Base-by-base conservation (phyloP, 148 eudicot species). In the Silene conica region DNA sequence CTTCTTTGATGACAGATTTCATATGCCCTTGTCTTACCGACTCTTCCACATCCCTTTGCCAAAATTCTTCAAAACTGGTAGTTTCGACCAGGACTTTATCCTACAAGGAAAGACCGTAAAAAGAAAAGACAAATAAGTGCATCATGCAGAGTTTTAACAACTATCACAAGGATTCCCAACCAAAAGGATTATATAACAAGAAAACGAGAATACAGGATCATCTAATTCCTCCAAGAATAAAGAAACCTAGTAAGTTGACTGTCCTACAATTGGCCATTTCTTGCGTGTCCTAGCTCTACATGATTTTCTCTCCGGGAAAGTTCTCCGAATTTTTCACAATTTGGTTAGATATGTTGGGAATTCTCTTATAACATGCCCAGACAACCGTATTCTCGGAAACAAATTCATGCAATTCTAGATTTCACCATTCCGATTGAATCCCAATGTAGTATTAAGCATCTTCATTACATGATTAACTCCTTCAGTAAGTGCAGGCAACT, bases 11-110 rank as follows among this genome's bases (percentile, higher is more conserved):
- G 79, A 91, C 92, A 2, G 97, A 89, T 72, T 79, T 82, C 58
- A 76, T 46, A 50, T 72, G 80, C 19, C 87, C 85, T 58, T 89
- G 98, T 48, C 96, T 87, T 56, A 92, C 79, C 0, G 97, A 88
- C 77, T 94, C 98, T 75, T 91, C 98, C 34, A 94, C 97, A 76
- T 91, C 82, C 78, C 97, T 86, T n/a, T 88, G 92, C 97, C 96
- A 94, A 67, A 86, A 78, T 75, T 87, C 87, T 88, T 89, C 88
- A 80, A 94, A 94, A 58, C 70, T 76, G 21, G 72, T 78, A 19
- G 68, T 80, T 69, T 85, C 79, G 67, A 80, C 80, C 63, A 92
- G 79, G 69, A 82, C 80, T 80, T 83, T 87, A 78, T 94, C 98
- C 97, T 94, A 82, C 43, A 50, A 25, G 60, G 72, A 38, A 67